Base-by-base conservation (phyloP, 1,284 basidiomycete species). In the Apiotrichum sp. region DNA sequence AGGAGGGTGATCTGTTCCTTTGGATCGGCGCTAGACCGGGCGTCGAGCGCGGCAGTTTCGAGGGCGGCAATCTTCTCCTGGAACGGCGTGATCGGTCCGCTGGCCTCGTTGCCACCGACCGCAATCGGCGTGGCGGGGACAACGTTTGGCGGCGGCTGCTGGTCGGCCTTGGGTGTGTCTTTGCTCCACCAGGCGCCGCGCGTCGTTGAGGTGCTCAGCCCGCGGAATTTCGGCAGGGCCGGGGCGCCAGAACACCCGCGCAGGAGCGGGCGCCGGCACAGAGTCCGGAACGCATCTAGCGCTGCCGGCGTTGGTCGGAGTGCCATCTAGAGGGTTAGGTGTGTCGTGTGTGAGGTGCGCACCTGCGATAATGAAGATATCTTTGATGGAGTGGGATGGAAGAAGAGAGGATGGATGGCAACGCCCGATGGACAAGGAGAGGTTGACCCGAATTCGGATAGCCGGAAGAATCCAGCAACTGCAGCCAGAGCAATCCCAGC, bases 51-150 rank as follows among this genome's bases (percentile, higher is more conserved):
- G 16, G 55, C 60, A 22, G 22, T 22, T 22, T 75, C 73, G 32
- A 75, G 64, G 1, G 56, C 65, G 5, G 73, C 73, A 32, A 75
- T 72, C 9, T 58, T 62, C 11, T 58, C 48, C 59, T 75, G 73
- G 49, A 72, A 72, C 5, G 63, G 55, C 0, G 73, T 72, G 3
- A 70, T 56, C 3, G n/a, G n/a, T 3, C 6, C 34, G n/a, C 13
- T 38, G 36, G 31, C 16, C 7, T 45, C 13, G 44, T 9, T 45
- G 10, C 22, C 44, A 7, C 9, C 13, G 44, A 22, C 22, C 29
- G 22, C 22, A 22, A 22, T 22, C 22, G 22, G 22, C 22, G 22
- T 22, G 22, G 22, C 22, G 22, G 22, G 22, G 22, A 22, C 22
- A 22, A 22, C 22, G 22, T 22, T 22, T 22, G 22, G 22, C 22